These are phyloP conservation scores for Dimocarpus longan DNA, from an alignment of 345 rosid genomes.

Conservation along the genomic window DNA sequence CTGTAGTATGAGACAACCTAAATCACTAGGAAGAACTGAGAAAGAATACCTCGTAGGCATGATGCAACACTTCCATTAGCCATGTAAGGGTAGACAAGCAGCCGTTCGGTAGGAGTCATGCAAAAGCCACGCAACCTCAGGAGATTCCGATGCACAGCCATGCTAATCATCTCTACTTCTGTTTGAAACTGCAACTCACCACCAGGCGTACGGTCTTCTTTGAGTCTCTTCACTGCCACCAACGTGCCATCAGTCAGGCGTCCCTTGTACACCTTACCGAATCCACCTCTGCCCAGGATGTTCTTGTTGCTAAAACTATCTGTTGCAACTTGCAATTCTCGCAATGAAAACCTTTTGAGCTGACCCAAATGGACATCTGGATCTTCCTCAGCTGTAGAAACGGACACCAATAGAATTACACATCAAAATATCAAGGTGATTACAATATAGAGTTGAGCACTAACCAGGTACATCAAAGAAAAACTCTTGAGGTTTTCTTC, in stretches of 20 bases:
- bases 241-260: constrained; percentile 27
- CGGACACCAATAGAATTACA: neutral
- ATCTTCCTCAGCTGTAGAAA: constrained; percentile 29
- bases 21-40: neutral
- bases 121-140: constrained; percentile 27
- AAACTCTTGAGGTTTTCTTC: constrained; percentile 21
- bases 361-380: constrained; percentile 26
- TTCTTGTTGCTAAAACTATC: constrained; percentile 32
- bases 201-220: constrained; percentile 22
- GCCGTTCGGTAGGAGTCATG: constrained; percentile 24
- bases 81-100: constrained; percentile 32
- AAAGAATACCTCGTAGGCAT: constrained; percentile 16
- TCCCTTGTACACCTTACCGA: constrained; percentile 34
- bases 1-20: neutral
- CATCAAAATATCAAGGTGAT: neutral
- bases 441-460: neutral
- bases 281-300: constrained; percentile 33
- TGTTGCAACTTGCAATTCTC: constrained; percentile 28
- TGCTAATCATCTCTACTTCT: constrained; percentile 28
- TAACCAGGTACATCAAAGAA: constrained; percentile 27
- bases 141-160: constrained; percentile 29
- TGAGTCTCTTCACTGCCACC: constrained; percentile 34
- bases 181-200: constrained; percentile 33
- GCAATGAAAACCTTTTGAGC: constrained; percentile 28
- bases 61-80: constrained; percentile 33